Evolutionary conservation across 225 moss, liverwort and hornwort genomes (phyloP).

Genomic region (Anthoceros angustus): DNA sequence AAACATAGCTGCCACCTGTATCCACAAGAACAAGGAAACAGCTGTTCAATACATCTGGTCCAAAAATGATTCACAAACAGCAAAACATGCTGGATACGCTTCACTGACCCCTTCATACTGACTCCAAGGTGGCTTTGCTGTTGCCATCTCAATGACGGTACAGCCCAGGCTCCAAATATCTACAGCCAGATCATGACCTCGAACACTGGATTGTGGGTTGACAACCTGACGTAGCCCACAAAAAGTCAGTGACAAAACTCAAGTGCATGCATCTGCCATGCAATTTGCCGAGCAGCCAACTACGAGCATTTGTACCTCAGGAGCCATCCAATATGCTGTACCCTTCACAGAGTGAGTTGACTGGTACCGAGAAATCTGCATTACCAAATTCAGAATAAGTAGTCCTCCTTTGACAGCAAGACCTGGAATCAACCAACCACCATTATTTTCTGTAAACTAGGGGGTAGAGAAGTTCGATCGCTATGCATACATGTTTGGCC

Average conservation of each 20-base stretch:
- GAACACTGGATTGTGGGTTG: conserved; percentile 30
- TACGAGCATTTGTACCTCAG: conserved; percentile 34
- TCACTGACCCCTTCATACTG: conserved; percentile 43
- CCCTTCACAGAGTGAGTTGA: conserved; percentile 64
- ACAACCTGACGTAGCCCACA: conserved; percentile 24
- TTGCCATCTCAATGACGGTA: conserved; percentile 95
- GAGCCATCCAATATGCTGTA: conserved; percentile 99
- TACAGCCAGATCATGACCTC: conserved; percentile 59
- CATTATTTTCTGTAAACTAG: not conserved
- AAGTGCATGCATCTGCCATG: not conserved
- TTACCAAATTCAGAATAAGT: conserved; percentile 13
- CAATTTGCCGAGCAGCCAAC: too few species aligned
- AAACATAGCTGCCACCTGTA: not conserved
- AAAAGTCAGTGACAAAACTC: not conserved
- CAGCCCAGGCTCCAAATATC: conserved; percentile 99
- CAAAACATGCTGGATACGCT: not conserved
- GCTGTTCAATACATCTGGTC: not conserved
- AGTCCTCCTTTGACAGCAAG: conserved; percentile 24
- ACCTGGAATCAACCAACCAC: too few species aligned
- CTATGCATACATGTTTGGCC: conserved; percentile 30
- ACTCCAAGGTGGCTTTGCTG: conserved; percentile 63
- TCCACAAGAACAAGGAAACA: not conserved
- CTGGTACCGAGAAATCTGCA: conserved; percentile 31
- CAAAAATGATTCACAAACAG: not conserved
- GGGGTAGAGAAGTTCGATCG: conserved; percentile 6